Evolutionary conservation across 768 basidiomycete genomes (phyloP).

Genomic region (Tulasnella sp.): DNA sequence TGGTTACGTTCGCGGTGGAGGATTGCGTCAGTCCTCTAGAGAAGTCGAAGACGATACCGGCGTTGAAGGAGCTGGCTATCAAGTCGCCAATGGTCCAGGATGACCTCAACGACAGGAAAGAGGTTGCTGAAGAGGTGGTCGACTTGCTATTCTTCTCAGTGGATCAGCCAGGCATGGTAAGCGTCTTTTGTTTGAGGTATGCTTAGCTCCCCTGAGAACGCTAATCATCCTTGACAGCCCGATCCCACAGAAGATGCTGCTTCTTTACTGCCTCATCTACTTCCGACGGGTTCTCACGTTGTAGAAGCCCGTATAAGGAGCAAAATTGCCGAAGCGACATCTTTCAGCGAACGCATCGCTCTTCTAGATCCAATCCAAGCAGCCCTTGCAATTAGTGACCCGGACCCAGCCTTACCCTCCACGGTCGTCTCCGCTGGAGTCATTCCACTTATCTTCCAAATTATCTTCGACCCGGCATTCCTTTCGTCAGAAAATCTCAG

Average conservation of each 20-base stretch:
- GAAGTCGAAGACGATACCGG: neutral
- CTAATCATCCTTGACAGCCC: neutral
- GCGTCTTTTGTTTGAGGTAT: neutral
- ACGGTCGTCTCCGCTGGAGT: neutral
- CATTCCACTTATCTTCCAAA: slow-evolving; percentile 4
- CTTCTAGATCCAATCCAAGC: neutral
- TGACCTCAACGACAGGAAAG: neutral
- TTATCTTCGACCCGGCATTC: neutral
- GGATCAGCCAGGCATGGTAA: neutral
- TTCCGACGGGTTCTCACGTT: neutral
- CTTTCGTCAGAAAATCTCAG: neutral
- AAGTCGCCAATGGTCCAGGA: slow-evolving; percentile 1
- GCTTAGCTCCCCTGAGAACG: neutral
- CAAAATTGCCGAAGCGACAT: neutral
- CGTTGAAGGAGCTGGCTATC: slow-evolving; percentile 3
- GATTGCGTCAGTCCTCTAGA: neutral
- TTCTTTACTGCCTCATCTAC: neutral
- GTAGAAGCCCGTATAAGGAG: neutral
- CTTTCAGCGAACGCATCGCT: neutral
- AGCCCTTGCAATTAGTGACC: neutral
- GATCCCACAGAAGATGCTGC: neutral
- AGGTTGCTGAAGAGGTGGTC: neutral
- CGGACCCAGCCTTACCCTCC: neutral
- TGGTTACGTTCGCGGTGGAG: neutral
- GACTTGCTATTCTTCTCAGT: neutral